A percentile compares a stretch with the other conserved stretches of the same genome.
phyloP scores from a whole-genome alignment of 2,329 filamentous ascomycete species.

The Tetracladium maxilliforme region DNA sequence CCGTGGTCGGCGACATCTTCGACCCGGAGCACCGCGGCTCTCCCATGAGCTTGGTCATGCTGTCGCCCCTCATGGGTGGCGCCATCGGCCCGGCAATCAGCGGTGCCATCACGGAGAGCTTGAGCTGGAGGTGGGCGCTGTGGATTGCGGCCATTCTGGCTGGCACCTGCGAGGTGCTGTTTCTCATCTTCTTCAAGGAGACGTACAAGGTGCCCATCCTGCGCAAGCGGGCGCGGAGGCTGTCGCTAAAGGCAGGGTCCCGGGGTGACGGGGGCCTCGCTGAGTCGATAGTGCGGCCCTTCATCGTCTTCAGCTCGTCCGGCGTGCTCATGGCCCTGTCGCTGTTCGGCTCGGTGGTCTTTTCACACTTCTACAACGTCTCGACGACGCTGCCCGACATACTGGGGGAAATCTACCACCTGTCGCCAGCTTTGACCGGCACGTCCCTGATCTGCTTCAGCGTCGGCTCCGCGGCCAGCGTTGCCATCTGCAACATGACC shows the following conservation, averaged over 20 bases:
- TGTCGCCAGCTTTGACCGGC: slow-evolving; percentile 33
- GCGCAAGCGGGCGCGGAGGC: slow-evolving; percentile 24
- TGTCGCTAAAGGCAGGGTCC: slow-evolving; percentile 3
- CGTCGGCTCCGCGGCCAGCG: slow-evolving; percentile 29
- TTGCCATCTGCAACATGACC: slow-evolving; percentile 30
- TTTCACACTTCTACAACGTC: slow-evolving; percentile 28
- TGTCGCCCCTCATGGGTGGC: slow-evolving; percentile 42
- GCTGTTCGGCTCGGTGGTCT: slow-evolving; percentile 23
- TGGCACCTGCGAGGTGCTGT: slow-evolving; percentile 29
- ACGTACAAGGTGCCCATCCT: slow-evolving; percentile 46
- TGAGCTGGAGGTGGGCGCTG: slow-evolving; percentile 38
- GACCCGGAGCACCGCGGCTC: slow-evolving; percentile 37
- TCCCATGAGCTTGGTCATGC: slow-evolving; percentile 39
- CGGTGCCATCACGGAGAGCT: slow-evolving; percentile 34
- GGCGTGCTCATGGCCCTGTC: slow-evolving; percentile 30
- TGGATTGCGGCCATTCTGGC: slow-evolving; percentile 33
- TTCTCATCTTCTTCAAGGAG: slow-evolving; percentile 37
- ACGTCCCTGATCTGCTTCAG: slow-evolving; percentile 39
- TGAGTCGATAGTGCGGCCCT: slow-evolving; percentile 22
- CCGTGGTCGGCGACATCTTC: slow-evolving; percentile 51
- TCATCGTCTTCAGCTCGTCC: slow-evolving; percentile 27
- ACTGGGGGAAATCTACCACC: slow-evolving; percentile 20
- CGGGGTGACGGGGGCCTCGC: slow-evolving; percentile 4
- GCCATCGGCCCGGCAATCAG: slow-evolving; percentile 40
- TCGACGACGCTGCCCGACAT: slow-evolving; percentile 27